Evolutionary conservation across 345 rosid genomes (phyloP).

Genomic region (Citrus trifoliata): DNA sequence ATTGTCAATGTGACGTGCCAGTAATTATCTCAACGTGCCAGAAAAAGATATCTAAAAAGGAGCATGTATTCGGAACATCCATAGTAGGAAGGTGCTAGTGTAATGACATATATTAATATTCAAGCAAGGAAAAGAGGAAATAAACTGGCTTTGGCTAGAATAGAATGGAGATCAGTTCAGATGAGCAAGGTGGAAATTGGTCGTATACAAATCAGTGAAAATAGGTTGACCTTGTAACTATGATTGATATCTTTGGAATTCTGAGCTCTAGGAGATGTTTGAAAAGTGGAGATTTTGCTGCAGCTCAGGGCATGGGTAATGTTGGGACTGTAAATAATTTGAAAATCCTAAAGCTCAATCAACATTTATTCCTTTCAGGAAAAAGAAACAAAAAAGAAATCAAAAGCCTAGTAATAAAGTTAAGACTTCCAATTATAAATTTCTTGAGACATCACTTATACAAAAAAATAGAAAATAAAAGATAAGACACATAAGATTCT

Average conservation of each 20-base stretch:
- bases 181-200: neutral
- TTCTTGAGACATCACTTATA: neutral
- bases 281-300: neutral
- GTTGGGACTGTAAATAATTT: no score
- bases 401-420: neutral
- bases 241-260: neutral
- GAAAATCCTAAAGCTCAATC: neutral
- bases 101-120: neutral
- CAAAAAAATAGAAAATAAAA: neutral
- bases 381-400: neutral
- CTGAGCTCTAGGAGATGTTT: neutral
- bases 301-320: no score
- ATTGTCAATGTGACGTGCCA: slow-evolving; percentile 9
- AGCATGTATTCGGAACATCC: neutral
- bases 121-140: neutral
- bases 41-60: neutral
- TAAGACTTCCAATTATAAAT: neutral
- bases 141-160: neutral
- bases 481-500: neutral
- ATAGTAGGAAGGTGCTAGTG: neutral
- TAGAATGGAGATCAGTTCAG: neutral
- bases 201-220: neutral
- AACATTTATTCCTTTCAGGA: neutral
- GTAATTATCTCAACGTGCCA: neutral
- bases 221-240: neutral